Evolutionary conservation across 169 alveolate genomes (phyloP), one percentile per base, ranked within the genome.

Genomic region (Plasmodium cynomolgi): DNA sequence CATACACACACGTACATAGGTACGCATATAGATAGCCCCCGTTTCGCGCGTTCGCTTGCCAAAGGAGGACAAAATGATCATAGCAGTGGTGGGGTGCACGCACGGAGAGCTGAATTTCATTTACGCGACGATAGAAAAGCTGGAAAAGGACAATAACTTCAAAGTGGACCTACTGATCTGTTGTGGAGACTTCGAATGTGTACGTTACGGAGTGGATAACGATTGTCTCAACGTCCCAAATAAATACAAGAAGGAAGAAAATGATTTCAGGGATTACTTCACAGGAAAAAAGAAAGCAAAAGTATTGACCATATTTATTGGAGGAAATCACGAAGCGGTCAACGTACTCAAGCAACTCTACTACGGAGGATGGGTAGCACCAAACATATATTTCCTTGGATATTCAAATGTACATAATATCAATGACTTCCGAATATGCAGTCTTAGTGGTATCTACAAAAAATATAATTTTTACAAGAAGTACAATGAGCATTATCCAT

Each of bases 361-460:
- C 95, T 98, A 97, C 96, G 99, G 99, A 15, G 99, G 99, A 8
- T 99, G 99, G 99, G 99, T 98, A 29, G 99, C 99, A 33, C 99
- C 99, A 84, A 99, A 99, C 94, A 98, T 99, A 29, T 99, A 98
- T 93, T 99, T 97, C 93, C 84, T 99, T 96, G 99, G 99, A 8
- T 97, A 96, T 71, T 93, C 99, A 77, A 99, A 99, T 23, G 97
- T 98, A 5, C 96, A 98, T n/a, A 96, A 97, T 79, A 96, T 98
- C 58, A 95, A 96, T 15, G 97, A 96, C n/a, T 41, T 99, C 8
- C 97, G 99, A 83, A 97, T 99, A 75, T 99, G 99, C 26, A 99
- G 99, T 71, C 84, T 98, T 39, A 98, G 99, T 26, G 99, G 99
- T 29, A 99, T 98, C 47, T 98, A 96, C 93, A 97, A 99, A 85